Evolutionary conservation across 169 alveolate species (phyloP), one percentile per base, ranked within the genome.

Genomic region (Eimeria zaria): DNA sequence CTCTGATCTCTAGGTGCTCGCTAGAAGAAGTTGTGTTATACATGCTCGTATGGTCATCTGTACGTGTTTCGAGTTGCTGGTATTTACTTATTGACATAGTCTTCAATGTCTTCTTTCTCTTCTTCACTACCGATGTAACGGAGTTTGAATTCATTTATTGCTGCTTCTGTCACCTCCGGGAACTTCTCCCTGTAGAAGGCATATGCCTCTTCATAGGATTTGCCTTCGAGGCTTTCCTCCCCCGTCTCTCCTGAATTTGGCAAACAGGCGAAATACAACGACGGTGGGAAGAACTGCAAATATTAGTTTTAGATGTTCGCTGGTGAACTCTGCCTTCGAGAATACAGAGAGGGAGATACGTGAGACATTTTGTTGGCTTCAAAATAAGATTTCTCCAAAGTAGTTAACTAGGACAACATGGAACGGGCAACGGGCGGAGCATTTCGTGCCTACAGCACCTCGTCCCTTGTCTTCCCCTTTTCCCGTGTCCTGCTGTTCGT

Each of bases 181-280:
- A 71, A 87, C 64, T 85, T 74, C 41, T 84, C 88, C 55, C 95
- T 89, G 89, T 94, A 94, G 36, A 39, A 94, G 16, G 76, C 89
- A 33, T 94, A 94, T 22, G 96, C 96, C 73, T 83, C 95, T 62
- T 95, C 97, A 39, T 53, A 84, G 58, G 96, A 81, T 51, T 55
- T 30, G 46, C 80, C 84, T 80, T 58, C 95, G 18, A 44, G 58
- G 36, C 64, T 81, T 27, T 71, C 95, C 7, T 71, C 96, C 22
- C 93, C 96, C n/a, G 96, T 93, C 53, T 71, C 81, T 24, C 96
- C 96, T 93, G 74, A 46, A 44, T 36, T 22, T 2, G 74, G 4
- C 11, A 24, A 55, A 12, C 41, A 83, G 20, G 36, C 33, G n/a
- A 20, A 78, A 16, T 74, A 14, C 36, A 41, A 30, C 41, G 44